phyloP scores from a whole-genome alignment of 2,329 filamentous ascomycete genomes.

The Rutstroemia sp. region DNA sequence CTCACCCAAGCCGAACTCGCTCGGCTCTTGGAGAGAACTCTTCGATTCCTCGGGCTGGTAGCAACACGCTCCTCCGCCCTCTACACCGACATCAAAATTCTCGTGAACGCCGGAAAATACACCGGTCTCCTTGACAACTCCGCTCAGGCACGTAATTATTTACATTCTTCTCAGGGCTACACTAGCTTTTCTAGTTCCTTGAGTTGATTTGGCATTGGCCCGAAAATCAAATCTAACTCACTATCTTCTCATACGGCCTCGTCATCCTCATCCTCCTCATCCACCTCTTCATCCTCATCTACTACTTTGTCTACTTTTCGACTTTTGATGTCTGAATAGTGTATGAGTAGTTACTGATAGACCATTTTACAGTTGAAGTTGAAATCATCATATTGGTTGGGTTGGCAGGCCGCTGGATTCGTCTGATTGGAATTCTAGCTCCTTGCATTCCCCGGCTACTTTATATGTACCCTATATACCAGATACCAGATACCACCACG shows the following conservation, averaged over 20 bases:
- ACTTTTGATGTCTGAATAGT: not conserved
- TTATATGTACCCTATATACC: too few relatives aligned
- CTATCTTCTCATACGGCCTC: not conserved
- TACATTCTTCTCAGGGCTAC: not conserved
- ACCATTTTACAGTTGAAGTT: not conserved
- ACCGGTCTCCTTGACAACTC: slow-evolving; percentile 14
- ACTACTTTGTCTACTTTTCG: not conserved
- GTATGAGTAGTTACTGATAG: not conserved
- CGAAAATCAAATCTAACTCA: not conserved
- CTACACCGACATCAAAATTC: slow-evolving; percentile 64
- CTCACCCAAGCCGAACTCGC: slow-evolving; percentile 50
- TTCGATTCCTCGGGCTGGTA: slow-evolving; percentile 64
- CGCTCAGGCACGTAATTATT: slow-evolving; percentile 8
- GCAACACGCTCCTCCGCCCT: slow-evolving; percentile 70
- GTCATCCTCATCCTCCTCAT: not conserved
- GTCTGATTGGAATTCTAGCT: too few relatives aligned
- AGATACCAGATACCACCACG: too few relatives aligned
- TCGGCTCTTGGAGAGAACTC: slow-evolving; percentile 62
- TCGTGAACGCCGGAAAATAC: slow-evolving; percentile 36
- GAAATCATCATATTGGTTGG: not conserved
- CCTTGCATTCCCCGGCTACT: too few relatives aligned
- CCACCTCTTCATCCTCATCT: not conserved
- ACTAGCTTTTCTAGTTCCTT: slow-evolving; percentile 2
- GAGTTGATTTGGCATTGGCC: not conserved
- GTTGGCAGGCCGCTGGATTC: too few relatives aligned